phyloP scores from a whole-genome alignment of 2,329 filamentous ascomycete species.

The Aspergillus intermedius region DNA sequence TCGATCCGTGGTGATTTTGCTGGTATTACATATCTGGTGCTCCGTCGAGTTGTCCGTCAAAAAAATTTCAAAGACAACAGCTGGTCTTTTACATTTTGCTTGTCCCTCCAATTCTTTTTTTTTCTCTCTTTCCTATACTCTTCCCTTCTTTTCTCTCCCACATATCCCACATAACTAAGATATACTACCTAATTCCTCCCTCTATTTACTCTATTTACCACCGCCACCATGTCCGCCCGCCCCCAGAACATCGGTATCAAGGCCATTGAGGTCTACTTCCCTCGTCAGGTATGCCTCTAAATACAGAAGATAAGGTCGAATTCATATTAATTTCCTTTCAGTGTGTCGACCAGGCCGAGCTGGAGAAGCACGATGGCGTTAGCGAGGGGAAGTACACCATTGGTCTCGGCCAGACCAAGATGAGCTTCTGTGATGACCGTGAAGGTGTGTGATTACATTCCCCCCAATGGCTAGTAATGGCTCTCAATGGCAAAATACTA shows the following conservation, averaged over 20 bases:
- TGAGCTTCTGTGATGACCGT: slow-evolving; percentile 86
- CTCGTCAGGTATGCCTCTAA: slow-evolving; percentile 61
- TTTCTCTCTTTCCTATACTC: slow-evolving; percentile 2
- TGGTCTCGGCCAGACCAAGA: slow-evolving; percentile 83
- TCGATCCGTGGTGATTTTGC: no score
- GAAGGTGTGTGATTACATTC: slow-evolving; percentile 55
- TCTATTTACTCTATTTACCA: slow-evolving; percentile 6
- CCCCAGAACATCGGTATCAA: slow-evolving; percentile 88
- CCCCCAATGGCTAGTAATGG: neutral
- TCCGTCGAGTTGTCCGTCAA: no score
- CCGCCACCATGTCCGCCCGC: slow-evolving; percentile 60
- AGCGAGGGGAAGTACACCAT: slow-evolving; percentile 81
- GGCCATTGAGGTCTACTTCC: slow-evolving; percentile 86
- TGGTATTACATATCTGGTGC: no score
- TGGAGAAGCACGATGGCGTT: slow-evolving; percentile 82
- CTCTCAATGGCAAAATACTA: slow-evolving; percentile 4
- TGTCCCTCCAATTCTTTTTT: neutral
- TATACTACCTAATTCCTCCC: neutral
- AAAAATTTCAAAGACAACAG: neutral
- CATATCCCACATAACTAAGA: neutral
- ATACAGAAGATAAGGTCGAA: neutral
- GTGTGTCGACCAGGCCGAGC: slow-evolving; percentile 78
- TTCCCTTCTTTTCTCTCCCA: neutral
- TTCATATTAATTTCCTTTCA: slow-evolving; percentile 30
- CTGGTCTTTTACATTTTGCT: slow-evolving; percentile 2